Evolutionary conservation across 352 stramenopile species (phyloP), one percentile per base, ranked within the genome.

Genomic region (Pythium chondricola): DNA sequence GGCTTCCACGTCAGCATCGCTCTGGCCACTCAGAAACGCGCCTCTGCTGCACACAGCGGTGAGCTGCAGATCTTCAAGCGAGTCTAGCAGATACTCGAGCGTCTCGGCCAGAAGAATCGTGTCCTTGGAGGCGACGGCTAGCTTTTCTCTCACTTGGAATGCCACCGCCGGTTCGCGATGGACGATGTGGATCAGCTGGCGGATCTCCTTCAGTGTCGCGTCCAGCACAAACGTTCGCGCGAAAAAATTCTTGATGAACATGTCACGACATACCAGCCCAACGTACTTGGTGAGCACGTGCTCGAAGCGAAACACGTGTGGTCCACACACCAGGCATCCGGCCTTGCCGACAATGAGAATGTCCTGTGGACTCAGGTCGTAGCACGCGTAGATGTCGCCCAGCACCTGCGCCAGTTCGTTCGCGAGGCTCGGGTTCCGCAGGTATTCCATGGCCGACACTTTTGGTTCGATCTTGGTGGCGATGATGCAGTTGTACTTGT

Each of bases 201-300:
- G 84, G 17, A 97, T 95, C n/a, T 94, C 85, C 51, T 98, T 95
- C 52, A 99, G 84, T 30, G 97, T 95, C 37, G 96, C 95, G 43
- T 95, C 95, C 10, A 98, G 66, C 44, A 99, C 95, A 62, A 97
- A 98, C 18, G 97, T 90, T 13, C 95, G 76, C 9, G 93, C 93
- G 46, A 98, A 98, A 62, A 97, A 98, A 56, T 98, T 98, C 60
- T 97, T 89, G 56, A 98, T 83, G 54, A 99, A 99, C 10, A 98
- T 93, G 66, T 99, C 95, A 37, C 97, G 95, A 48, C 85, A 97
- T 43, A 97, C 93, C 49, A 98, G 94, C 26, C 95, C 88, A 17
- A 99, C 67, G 66, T 98, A 99, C 21, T 86, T 85, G 45, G 93
- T 98, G 35, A 98, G 79, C 6, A 98, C 67, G 27, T 88, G 80